Base-by-base conservation (phyloP, 2,329 filamentous ascomycete species). In the Aspergillus luchuensis region DNA sequence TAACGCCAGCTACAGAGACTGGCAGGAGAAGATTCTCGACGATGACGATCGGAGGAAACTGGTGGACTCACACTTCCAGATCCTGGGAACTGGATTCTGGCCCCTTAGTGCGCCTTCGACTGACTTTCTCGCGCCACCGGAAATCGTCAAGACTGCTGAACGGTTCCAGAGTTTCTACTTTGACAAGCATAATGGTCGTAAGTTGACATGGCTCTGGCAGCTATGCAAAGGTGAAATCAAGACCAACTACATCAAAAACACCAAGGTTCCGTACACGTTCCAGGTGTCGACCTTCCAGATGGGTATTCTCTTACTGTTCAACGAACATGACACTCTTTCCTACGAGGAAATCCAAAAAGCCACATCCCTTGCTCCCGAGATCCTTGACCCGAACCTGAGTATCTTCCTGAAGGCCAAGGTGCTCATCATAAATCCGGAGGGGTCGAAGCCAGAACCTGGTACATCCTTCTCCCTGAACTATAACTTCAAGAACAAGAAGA, bases 221-320 rank as follows among this genome's bases (percentile, higher is more conserved):
- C 82, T 99, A 56, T 98, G 92, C 84, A 99, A 98, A 81, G 95
- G 95, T 59, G 95, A 99, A 77, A 86, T 99, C 62, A 94, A 93
- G 77, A 91, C 93, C 39, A 94, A 93, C 71, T 99, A 97, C 77
- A 90, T 91, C 82, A 96, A 92, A 80, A 87, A 82, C 73, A 87
- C 87, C 71, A 98, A 97, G 81, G 91, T 92, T 1, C 92, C 94
- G 0, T 97, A 93, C 76, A 98, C 92, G 2, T 96, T 99, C 82
- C 92, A 97, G 75, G 96, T 99, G 10, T 98, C 94, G 2, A 93
- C 94, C 2, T 99, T 95, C 74, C 95, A 99, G 77, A 97, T 99
- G 92, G 94, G 92, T 0, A 92, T 99, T 60, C 83, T 99, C 28
- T 81, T 99, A 52, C 82, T 98, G 23, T 99, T 97, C 82, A 99